Base-by-base conservation (phyloP, 139 green algal species). In the Chlamydomonas asymmetrica region DNA sequence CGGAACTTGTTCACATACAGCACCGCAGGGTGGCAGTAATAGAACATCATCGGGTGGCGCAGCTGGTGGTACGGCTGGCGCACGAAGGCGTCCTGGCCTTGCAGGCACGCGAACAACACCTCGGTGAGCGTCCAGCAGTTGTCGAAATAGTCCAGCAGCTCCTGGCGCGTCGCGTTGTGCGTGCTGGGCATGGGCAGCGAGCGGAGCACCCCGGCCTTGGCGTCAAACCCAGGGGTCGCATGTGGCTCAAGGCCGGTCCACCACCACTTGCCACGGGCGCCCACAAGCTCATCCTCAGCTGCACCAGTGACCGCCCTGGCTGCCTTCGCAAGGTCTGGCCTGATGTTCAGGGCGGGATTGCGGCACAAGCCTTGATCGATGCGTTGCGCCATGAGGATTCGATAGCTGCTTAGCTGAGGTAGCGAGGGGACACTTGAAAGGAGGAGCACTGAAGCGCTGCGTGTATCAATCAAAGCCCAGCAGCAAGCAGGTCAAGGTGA, bases 1-100 rank as follows among this genome's bases (percentile, higher is more conserved):
- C 90, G 84, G 56, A 95, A 89, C 85, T 96, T 95, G 84, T 95
- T 95, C 16, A 93, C 62, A 60, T 95, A 95, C 27, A 95, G 80
- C 56, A 85, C 84, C 4, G 91, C 91, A 35, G 87, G 83, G 81
- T 95, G 90, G 39, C 82, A 84, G 64, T 94, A 95, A 82, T 95
- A 95, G 76, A 95, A 95, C 63, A 95, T 90, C 81, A 94, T 92
- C 61, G 91, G 91, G 80, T 95, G 91, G 57, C 91, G 86, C 72
- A 95, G 90, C 83, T 90, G 87, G 76, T 95, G 91, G 81, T 92
- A 92, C 0, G 91, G 91, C 74, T 89, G 90, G 10, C 90, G 79
- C 31, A 88, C 83, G 81, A 90, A 95, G 16, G 88, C 80, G 67
- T 93, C 88, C 37, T 52, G 87, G 74, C 74, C 85, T 78, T 92